A percentile compares a stretch with the other conserved stretches of the same genome.
Evolutionary conservation across 2,329 filamentous ascomycete genomes (phyloP).

Genomic region (Biscogniauxia mediterranea): DNA sequence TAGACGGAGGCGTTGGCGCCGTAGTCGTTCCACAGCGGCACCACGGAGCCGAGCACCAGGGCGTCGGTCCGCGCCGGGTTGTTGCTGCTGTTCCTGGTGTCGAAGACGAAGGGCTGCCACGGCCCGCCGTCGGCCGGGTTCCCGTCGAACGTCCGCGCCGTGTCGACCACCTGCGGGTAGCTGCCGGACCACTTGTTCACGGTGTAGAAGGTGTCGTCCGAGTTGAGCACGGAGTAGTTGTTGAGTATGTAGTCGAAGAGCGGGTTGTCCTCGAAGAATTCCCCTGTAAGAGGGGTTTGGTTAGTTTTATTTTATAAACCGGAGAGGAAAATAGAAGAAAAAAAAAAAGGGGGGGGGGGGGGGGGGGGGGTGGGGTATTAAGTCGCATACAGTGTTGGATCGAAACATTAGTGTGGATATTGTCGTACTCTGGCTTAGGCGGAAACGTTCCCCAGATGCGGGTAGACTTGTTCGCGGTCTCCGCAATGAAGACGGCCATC

Average conservation of each 20-base stretch:
- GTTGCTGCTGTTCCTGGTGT: slow-evolving; percentile 45
- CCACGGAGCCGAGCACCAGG: slow-evolving; percentile 46
- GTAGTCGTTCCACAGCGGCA: slow-evolving; percentile 55
- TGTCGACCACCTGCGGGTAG: slow-evolving; percentile 47
- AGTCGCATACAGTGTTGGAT: slow-evolving; percentile 46
- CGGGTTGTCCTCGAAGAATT: slow-evolving; percentile 52
- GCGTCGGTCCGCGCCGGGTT: slow-evolving; percentile 42
- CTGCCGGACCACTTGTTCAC: slow-evolving; percentile 47
- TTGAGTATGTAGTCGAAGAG: slow-evolving; percentile 41
- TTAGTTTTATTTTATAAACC: slow-evolving; percentile 1
- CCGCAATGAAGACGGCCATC: slow-evolving; percentile 46
- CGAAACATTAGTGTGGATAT: slow-evolving; percentile 44
- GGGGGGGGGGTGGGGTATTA: too few species aligned
- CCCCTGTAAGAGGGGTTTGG: slow-evolving; percentile 33
- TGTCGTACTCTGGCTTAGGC: slow-evolving; percentile 36
- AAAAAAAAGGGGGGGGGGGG: neutral
- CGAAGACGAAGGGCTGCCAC: slow-evolving; percentile 51
- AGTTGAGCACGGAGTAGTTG: slow-evolving; percentile 51
- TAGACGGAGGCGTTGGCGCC: slow-evolving; percentile 50
- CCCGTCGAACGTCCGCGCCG: slow-evolving; percentile 46
- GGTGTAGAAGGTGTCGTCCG: slow-evolving; percentile 51
- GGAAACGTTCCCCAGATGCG: slow-evolving; percentile 58
- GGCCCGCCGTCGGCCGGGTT: slow-evolving; percentile 38
- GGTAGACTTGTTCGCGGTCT: slow-evolving; percentile 40
- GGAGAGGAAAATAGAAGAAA: neutral